Percentiles rank a stretch among this genome's conserved stretches.
These are phyloP conservation scores for Pseudonitzschia delicatissima DNA, from an alignment of 108 stramenopile genomes.

Conservation along the genomic window DNA sequence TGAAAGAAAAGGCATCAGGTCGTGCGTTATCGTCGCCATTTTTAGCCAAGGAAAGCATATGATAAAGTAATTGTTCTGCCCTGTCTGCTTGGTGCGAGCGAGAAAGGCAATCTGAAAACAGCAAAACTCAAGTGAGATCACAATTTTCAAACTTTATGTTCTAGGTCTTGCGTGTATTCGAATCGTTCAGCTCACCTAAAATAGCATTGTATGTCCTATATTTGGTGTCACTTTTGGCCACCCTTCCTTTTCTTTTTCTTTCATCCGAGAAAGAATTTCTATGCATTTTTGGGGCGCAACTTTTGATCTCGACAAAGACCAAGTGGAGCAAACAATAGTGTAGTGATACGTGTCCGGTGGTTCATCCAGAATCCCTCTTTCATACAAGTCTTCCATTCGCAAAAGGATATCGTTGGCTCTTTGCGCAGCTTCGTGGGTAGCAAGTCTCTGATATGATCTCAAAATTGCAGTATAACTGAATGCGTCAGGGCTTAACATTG, in stretches of 20 bases:
- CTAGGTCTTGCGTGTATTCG: no score
- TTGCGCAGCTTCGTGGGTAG: conserved; percentile 43
- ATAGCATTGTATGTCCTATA: conserved; percentile 67
- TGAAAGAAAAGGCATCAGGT: conserved; percentile 69
- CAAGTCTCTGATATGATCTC: conserved; percentile 47
- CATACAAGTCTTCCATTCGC: conserved; percentile 59
- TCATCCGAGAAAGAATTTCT: conserved; percentile 61
- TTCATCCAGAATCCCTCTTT: conserved; percentile 43
- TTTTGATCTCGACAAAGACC: conserved; percentile 47
- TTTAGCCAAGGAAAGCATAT: conserved; percentile 55
- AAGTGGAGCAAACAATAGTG: conserved; percentile 61
- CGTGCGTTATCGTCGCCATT: conserved; percentile 50
- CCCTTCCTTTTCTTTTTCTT: conserved; percentile 42
- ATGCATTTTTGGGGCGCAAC: conserved; percentile 48
- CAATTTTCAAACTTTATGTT: background rate
- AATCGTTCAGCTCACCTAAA: conserved; percentile 20
- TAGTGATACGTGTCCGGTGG: conserved; percentile 41
- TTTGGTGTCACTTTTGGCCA: conserved; percentile 52
- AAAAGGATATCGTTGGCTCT: conserved; percentile 59
- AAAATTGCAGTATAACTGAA: conserved; percentile 59
- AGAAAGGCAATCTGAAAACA: conserved; percentile 38
- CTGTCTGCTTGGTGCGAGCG: conserved; percentile 41
- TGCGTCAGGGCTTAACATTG: conserved; percentile 50
- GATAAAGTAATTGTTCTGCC: conserved; percentile 57
- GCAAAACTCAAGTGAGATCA: background rate